Base-by-base conservation (phyloP, 805 yeast genomes). In the Teunomyces panamensis region DNA sequence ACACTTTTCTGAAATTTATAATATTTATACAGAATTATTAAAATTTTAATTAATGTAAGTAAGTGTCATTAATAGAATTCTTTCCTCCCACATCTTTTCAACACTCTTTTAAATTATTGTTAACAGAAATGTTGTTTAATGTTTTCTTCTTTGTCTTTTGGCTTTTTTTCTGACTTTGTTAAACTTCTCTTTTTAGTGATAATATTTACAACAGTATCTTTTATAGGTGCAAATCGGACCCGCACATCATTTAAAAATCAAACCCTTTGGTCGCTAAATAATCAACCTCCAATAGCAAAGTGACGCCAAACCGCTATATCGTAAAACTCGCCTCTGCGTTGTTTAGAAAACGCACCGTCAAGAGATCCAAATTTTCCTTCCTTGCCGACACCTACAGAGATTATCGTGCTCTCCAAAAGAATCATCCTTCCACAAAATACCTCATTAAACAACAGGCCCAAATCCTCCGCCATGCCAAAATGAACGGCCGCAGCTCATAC, bases 321-420 rank as follows among this genome's bases (percentile, higher is more conserved):
- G 17, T 56, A 20, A 54, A 55, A 42, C 51, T 56, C 43, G 60
- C 62, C n/a, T 49, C 62, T 13, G 56, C 56, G 46, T 52, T 51
- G 17, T 42, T 52, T 36, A 37, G 45, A 33, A 48, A 47, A 44
- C 49, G 53, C 44, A 42, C 50, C 30, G 45, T 58, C 34, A 45
- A 48, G 17, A 30, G 49, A n/a, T 56, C 67, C 27, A 64, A 57
- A 43, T 45, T 66, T 42, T 49, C 56, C 48, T 56, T 65, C 28
- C 49, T 67, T 39, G 55, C 59, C 11, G 65, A 69, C 46, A 61
- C 64, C 42, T 70, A 65, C 49, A 54, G 50, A 30, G 75, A 71
- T 50, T 71, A 64, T 55, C 56, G 55, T 45, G 60, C 65, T 16
- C 58, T 66, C 42, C 56, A 55, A 44, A 50, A 43, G 7, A 43